Conservation (phyloP, 352 stramenopile genomes). For the Hyaloperonospora arabidopsidis region DNA sequence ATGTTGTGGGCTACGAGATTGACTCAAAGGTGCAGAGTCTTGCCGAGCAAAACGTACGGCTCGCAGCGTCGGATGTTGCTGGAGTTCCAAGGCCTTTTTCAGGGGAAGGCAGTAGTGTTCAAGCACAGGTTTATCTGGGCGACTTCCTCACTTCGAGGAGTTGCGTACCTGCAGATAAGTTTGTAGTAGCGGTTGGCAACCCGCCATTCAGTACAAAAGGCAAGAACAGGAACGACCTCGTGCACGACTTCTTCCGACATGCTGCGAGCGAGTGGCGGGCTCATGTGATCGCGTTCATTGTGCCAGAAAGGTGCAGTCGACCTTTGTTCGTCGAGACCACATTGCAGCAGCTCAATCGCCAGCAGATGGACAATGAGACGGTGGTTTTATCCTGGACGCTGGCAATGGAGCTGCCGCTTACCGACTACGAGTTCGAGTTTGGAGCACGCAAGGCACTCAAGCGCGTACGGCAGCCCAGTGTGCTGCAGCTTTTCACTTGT, state of each 20-base stretch:
- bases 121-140: constrained; percentile 25
- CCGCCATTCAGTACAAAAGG: constrained; percentile 50
- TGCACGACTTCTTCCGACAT: constrained; percentile 50
- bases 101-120: constrained; percentile 2
- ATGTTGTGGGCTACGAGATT: constrained; percentile 55
- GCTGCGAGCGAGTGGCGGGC: constrained; percentile 39
- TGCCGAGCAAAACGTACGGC: constrained; percentile 16
- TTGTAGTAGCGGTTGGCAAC: constrained; percentile 53
- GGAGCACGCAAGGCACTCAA: constrained; percentile 24
- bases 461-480: constrained; percentile 59
- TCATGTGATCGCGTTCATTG: constrained; percentile 55
- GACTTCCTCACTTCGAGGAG: constrained; percentile 50
- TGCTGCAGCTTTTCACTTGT: constrained; percentile 35
- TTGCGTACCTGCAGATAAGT: constrained; percentile 3
- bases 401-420: constrained; percentile 25
- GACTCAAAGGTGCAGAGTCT: constrained; percentile 27
- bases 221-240: constrained; percentile 32
- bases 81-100: not conserved
- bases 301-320: constrained; percentile 49
- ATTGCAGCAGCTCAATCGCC: constrained; percentile 20
- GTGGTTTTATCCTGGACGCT: constrained; percentile 22
- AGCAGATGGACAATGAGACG: not conserved
- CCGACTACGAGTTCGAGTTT: constrained; percentile 54
- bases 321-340: constrained; percentile 35
- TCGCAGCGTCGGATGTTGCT: not conserved